Percentiles rank a stretch among this genome's conserved stretches.
These are phyloP conservation scores for Urochloa ruziziensis DNA, from an alignment of 176 grass and related monocot species.

Conservation along the genomic window DNA sequence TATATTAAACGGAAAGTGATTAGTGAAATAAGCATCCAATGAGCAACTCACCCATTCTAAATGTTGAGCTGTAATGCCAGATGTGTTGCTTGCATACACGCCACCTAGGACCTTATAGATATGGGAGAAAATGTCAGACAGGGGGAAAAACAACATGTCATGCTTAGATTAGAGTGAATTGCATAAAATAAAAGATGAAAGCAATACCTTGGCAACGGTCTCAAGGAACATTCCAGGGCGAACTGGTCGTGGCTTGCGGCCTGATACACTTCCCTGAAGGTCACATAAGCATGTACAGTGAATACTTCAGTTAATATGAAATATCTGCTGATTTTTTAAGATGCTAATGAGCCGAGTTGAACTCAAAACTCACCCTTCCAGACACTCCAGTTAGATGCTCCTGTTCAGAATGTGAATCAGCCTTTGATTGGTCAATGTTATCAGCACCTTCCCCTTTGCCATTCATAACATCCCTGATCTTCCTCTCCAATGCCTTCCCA, in stretches of 20 bases:
- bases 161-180: background rate
- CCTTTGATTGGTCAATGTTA: constrained; percentile 35
- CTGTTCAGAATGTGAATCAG: constrained; percentile 30
- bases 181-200: constrained; percentile 5
- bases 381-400: constrained; percentile 47
- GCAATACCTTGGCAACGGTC: constrained; percentile 76
- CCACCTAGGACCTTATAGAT: constrained; percentile 75
- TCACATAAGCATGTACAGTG: constrained; percentile 7
- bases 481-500: constrained; percentile 63
- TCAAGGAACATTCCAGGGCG: constrained; percentile 96
- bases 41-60: constrained; percentile 80
- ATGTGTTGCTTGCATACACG: constrained; percentile 67
- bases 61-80: constrained; percentile 92
- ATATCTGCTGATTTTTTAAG: background rate
- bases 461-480: constrained; percentile 80
- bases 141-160: background rate
- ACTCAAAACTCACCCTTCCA: constrained; percentile 64
- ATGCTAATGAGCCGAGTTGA: background rate
- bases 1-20: background rate
- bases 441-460: constrained; percentile 82
- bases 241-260: constrained; percentile 69
- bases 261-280: constrained; percentile 61
- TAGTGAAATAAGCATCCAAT: background rate
- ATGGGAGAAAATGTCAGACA: constrained; percentile 14
- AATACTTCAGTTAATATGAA: background rate